Percentiles rank a stretch among this genome's conserved stretches.
Evolutionary conservation across 2,329 filamentous ascomycete species (phyloP).

Genomic region (Stemphylium beticola): DNA sequence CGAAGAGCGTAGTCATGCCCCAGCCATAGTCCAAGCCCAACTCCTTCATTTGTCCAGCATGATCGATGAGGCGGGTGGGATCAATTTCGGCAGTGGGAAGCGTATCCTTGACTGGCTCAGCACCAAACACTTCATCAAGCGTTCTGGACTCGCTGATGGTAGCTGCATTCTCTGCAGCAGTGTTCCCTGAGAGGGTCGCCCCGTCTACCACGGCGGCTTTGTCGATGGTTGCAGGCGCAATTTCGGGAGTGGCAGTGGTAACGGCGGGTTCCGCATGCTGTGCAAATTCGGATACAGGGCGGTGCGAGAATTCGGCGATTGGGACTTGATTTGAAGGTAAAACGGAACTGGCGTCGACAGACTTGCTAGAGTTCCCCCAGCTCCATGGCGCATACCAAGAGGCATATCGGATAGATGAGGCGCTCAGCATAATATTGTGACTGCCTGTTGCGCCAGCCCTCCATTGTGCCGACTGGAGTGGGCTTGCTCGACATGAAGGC

Average conservation of each 20-base stretch:
- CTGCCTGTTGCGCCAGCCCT: constrained; percentile 28
- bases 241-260: constrained; percentile 41
- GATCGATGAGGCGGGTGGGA: constrained; percentile 68
- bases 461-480: constrained; percentile 36
- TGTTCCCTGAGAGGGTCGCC: constrained; percentile 22
- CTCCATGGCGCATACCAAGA: constrained; percentile 48
- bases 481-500: constrained; percentile 31
- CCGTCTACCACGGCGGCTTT: constrained; percentile 32
- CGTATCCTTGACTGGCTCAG: constrained; percentile 18
- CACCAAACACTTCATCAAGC: constrained; percentile 31
- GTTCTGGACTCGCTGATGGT: constrained; percentile 17
- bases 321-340: constrained; percentile 22
- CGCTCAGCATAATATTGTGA: constrained; percentile 26
- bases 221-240: constrained; percentile 47
- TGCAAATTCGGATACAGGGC: constrained; percentile 13
- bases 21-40: constrained; percentile 88
- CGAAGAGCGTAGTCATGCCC: constrained; percentile 75
- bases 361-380: constrained; percentile 39
- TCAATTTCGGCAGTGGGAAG: constrained; percentile 30
- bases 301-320: constrained; percentile 29
- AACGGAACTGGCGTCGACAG: constrained; percentile 23
- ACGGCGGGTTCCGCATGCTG: constrained; percentile 28
- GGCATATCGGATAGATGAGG: constrained; percentile 36
- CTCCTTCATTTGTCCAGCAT: constrained; percentile 80
- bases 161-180: constrained; percentile 14